These are phyloP conservation scores for Tricladium varicosporioides DNA, from an alignment of 2,329 filamentous ascomycete species.

Conservation along the genomic window DNA sequence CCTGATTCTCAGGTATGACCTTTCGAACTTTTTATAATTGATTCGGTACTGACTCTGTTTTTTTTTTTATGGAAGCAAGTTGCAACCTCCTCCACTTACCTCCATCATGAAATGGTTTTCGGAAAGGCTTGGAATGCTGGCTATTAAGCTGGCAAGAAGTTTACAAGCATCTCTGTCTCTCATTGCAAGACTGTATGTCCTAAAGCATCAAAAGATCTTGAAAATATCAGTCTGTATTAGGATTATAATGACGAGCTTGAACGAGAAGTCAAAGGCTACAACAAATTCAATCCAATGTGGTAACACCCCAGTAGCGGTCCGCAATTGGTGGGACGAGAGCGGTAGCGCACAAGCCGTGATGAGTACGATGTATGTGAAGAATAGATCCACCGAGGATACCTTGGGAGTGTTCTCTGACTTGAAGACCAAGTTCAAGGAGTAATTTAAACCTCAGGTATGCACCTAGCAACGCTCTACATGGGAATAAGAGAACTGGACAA, in stretches of 20 bases:
- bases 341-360: conserved; percentile 10
- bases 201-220: conserved; percentile 7
- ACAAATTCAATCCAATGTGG: conserved; percentile 10
- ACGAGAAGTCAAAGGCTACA: conserved; percentile 2
- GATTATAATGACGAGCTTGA: conserved; percentile 11
- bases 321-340: conserved; percentile 9
- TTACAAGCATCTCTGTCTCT: conserved; percentile 7
- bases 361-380: conserved; percentile 9
- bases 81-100: too few species aligned
- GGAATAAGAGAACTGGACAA: too few species aligned
- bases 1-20: too few species aligned
- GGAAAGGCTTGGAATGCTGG: too few species aligned
- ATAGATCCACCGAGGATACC: conserved; percentile 1
- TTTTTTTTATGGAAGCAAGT: too few species aligned
- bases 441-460: too few species aligned
- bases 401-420: conserved; percentile 4
- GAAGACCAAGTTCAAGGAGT: neutral
- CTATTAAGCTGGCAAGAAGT: too few species aligned
- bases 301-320: conserved; percentile 2
- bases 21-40: too few species aligned
- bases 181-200: conserved; percentile 4
- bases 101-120: too few species aligned
- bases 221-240: conserved; percentile 8
- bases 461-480: too few species aligned
- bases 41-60: too few species aligned